A percentile compares a stretch with the other conserved stretches of the same genome.
These are phyloP conservation scores for Paraurostyla sp. DNA, from an alignment of 73 alveolate species.

Conservation along the genomic window DNA sequence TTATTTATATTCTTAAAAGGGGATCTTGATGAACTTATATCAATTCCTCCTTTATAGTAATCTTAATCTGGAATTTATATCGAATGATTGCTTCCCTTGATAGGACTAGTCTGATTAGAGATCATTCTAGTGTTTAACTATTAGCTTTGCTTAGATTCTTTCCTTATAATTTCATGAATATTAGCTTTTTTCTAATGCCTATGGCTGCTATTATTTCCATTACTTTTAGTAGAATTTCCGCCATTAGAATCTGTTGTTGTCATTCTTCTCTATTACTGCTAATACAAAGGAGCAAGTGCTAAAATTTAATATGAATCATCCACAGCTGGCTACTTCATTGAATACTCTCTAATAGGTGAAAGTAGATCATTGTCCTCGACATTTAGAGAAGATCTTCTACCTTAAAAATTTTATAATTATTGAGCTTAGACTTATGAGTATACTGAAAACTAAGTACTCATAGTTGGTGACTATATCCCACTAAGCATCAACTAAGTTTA, in stretches of 20 bases:
- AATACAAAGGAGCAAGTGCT: too few species aligned
- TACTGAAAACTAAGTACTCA: constrained; percentile 9
- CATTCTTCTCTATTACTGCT: constrained; percentile 25
- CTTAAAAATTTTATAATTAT: not conserved
- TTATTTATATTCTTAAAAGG: constrained; percentile 60
- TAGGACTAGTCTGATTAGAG: constrained; percentile 45
- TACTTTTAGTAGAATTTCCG: too few species aligned
- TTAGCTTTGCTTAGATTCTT: not conserved
- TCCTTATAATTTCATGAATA: constrained; percentile 57
- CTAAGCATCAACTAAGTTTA: constrained; percentile 12
- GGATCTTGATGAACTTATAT: constrained; percentile 47
- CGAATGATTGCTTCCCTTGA: not conserved
- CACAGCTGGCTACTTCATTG: constrained; percentile 10
- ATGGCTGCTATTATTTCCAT: too few species aligned
- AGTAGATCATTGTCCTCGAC: constrained; percentile 17
- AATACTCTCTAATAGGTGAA: constrained; percentile 23
- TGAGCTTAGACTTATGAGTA: constrained; percentile 3
- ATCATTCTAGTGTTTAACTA: constrained; percentile 31
- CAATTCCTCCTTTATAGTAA: constrained; percentile 46
- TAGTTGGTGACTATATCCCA: constrained; percentile 22
- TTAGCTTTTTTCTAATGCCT: not conserved
- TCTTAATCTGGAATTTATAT: not conserved
- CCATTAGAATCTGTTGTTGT: constrained; percentile 28
- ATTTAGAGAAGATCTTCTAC: not conserved
- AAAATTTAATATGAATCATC: constrained; percentile 26